Percentiles rank a stretch among this genome's conserved stretches.
phyloP scores from a whole-genome alignment of 2,329 filamentous ascomycete genomes.

The Dactylellina parvicollis region DNA sequence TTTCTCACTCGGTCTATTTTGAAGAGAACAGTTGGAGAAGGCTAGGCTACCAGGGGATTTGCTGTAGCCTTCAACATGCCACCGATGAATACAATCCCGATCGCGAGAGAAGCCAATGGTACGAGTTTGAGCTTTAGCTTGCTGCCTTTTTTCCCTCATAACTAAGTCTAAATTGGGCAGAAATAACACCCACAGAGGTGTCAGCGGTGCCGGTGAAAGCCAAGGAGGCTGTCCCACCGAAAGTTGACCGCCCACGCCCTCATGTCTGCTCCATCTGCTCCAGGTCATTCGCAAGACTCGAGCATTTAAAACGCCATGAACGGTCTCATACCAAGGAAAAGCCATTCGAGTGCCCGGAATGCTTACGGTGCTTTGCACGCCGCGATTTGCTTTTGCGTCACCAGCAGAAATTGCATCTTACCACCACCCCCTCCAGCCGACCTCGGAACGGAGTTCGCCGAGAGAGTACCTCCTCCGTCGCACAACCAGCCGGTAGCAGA shows the following conservation, averaged over 20 bases:
- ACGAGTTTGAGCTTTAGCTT: conserved; percentile 23
- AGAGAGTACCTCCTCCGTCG: conserved; percentile 82
- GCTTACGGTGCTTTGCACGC: conserved; percentile 90
- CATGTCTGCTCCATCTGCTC: conserved; percentile 92
- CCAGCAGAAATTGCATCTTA: conserved; percentile 98
- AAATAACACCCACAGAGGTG: conserved; percentile 34
- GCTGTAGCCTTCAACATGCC: conserved; percentile 53
- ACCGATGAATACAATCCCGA: conserved; percentile 50
- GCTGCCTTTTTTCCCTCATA: conserved; percentile 10
- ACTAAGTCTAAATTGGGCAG: conserved; percentile 47
- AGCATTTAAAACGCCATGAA: conserved; percentile 97
- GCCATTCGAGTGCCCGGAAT: conserved; percentile 96
- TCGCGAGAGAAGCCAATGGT: conserved; percentile 51
- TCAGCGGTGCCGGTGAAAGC: conserved; percentile 33
- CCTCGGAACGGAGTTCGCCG: conserved; percentile 78
- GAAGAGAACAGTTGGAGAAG: conserved; percentile 38
- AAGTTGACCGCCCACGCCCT: conserved; percentile 95
- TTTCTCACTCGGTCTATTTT: conserved; percentile 9
- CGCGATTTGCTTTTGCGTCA: conserved; percentile 90
- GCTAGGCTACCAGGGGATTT: conserved; percentile 53
- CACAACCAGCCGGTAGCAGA: conserved; percentile 73
- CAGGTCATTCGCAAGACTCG: conserved; percentile 90
- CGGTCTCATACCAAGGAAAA: conserved; percentile 99
- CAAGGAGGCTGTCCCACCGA: conserved; percentile 71
- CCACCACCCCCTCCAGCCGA: conserved; percentile 84